Base-by-base conservation (phyloP, 176 grass and related monocot species). In the Carex scoparia region DNA sequence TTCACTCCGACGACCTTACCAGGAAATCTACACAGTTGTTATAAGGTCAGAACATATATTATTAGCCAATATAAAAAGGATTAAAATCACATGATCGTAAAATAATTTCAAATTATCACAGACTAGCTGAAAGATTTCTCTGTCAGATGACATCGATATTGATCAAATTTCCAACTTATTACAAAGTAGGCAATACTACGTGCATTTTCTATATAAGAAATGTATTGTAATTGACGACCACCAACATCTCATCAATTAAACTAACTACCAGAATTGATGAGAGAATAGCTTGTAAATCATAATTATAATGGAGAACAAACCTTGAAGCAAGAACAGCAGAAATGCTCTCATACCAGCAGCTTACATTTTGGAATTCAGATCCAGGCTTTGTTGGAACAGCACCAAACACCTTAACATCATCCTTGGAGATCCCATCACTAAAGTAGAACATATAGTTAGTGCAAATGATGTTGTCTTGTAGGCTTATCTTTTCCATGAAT, bases 401-500 rank as follows among this genome's bases (percentile, higher is more conserved):
- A 0, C 85, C 93, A 73, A 93, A 95, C 48, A 99, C 91, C 86
- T 86, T 99, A 42, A 94, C 27, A 31, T 95, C 96, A 54, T 99
- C 93, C 85, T 95, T 99, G 81, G 81, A 92, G 79, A 99, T 91
- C 61, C 0, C 69, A 82, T 89, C 79, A 14, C 96, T 99, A 62
- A 51, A 77, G 18, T 68, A 56, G 12, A 32, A 90, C 19, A 33
- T 16, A n/a, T 40, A 79, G 0, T 23, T 4, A 93, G 10, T 2
- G 4, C 2, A 61, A 80, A 87, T 35, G 4, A 35, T 35, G 7
- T 19, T 79, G 35, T 16, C 28, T 61, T 61, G 18, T 61, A 8
- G 60, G 60, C 60, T 61, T 61, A 61, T 19, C 18, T 61, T 28
- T 27, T 27, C 3, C 66, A 85, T 28, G 49, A 32, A 74, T 58